A percentile compares a stretch with the other conserved stretches of the same genome.
phyloP scores from a whole-genome alignment of 768 basidiomycete genomes.

The Mycena indigotica region DNA sequence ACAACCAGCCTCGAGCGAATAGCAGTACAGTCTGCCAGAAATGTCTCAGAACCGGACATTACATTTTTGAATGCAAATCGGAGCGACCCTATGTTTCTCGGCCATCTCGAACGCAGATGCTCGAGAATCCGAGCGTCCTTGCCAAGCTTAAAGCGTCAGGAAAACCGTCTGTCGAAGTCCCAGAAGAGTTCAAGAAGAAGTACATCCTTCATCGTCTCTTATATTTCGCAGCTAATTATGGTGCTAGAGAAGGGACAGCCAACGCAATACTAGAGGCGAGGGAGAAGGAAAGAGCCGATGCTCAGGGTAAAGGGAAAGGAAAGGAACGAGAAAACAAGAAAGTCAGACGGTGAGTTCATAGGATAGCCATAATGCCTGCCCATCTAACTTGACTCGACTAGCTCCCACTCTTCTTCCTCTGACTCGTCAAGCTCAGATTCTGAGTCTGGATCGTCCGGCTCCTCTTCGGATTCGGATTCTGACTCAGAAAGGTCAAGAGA shows the following conservation, averaged over 20 bases:
- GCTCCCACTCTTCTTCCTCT: background rate
- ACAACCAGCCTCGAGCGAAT: constrained; percentile 64
- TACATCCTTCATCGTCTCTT: constrained; percentile 36
- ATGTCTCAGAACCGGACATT: constrained; percentile 80
- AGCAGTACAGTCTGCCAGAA: constrained; percentile 80
- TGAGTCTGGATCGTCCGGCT: constrained; percentile 38
- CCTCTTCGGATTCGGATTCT: constrained; percentile 39
- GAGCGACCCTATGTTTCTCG: constrained; percentile 80
- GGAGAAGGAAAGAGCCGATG: constrained; percentile 67
- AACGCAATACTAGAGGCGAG: constrained; percentile 82
- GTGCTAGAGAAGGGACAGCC: constrained; percentile 70
- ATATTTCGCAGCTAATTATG: constrained; percentile 6
- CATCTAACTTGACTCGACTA: background rate
- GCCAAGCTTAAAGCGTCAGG: constrained; percentile 71
- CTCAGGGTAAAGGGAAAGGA: constrained; percentile 38
- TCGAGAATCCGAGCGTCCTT: constrained; percentile 73
- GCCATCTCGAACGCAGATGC: constrained; percentile 85
- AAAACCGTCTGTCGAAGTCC: constrained; percentile 79
- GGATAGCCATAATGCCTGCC: background rate
- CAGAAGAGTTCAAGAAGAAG: constrained; percentile 89
- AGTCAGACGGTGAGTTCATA: constrained; percentile 34
- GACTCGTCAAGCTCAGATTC: constrained; percentile 37
- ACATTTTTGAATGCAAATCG: constrained; percentile 88
- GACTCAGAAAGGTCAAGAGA: constrained; percentile 45
- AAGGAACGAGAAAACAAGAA: constrained; percentile 42